Evolutionary conservation across 768 basidiomycete species (phyloP), one percentile per base, ranked within the genome.

Genomic region (Gyrodon lividus): DNA sequence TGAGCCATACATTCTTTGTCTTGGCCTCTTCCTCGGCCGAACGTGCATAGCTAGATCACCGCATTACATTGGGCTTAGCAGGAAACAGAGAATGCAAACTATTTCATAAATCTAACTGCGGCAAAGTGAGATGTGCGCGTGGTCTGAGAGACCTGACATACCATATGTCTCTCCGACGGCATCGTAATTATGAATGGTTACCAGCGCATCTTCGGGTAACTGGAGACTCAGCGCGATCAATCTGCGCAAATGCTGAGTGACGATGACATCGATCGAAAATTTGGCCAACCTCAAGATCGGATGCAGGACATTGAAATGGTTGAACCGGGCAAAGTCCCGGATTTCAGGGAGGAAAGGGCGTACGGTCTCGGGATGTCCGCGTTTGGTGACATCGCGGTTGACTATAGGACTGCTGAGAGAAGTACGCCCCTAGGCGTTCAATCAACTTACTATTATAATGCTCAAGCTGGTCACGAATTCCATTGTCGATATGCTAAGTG

Each of bases 21-120:
- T 75, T 74, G 10, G 43, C 48, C 51, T 82, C 81, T 9, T 83
- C 81, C 19, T 77, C 78, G 30, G 69, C 60, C 1, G 73, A 67
- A 22, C 78, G 74, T 4, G 79, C 80, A 55, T 79, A 78, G 59
- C 81, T 83, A 41, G 31, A 22, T 17, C 4, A 14, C 5, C 1
- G 20, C 16, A 23, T 41, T 9, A 13, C 8, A 14, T 23, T 53
- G n/a, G 39, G 48, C 6, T 42, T 8, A 14, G 8, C 22, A 23
- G 19, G 13, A 24, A 19, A 38, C 7, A 12, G 38, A n/a, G 43
- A 20, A 35, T 2, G 56, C 79, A 12, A 24, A 82, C 82, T 85
- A 86, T 69, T 85, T 84, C 81, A 84, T 84, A 63, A 79, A 83
- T 41, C 83, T 73, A 6, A 79, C 83, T 84, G 48, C 17, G 17